phyloP scores from a whole-genome alignment of 2,329 filamentous ascomycete species.

The Fusarium chaquense region DNA sequence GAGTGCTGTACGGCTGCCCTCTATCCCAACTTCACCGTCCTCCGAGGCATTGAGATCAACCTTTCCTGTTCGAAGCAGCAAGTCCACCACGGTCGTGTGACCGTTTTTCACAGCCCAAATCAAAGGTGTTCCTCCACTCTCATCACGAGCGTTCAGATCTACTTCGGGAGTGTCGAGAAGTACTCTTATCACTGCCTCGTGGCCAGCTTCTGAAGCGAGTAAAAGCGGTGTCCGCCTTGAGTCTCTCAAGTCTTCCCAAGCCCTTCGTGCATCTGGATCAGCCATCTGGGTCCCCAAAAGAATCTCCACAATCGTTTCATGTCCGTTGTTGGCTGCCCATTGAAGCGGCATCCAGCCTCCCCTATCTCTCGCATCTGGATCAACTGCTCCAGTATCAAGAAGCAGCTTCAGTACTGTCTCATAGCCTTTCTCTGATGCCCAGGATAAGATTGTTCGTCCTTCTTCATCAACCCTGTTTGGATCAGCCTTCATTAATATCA shows the following conservation, averaged over 20 bases:
- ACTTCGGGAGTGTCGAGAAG: not conserved
- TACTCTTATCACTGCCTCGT: not conserved
- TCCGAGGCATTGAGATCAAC: not conserved
- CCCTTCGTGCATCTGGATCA: not conserved
- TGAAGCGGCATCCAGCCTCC: not conserved
- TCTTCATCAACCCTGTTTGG: not conserved
- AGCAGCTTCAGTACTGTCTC: not conserved
- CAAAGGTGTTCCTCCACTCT: not conserved
- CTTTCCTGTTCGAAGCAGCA: not conserved
- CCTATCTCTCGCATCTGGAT: not conserved
- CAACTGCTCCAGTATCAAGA: not conserved
- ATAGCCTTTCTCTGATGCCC: not conserved
- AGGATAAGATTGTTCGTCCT: not conserved
- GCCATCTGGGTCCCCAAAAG: not conserved
- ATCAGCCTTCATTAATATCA: not conserved
- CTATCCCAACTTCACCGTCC: not conserved
- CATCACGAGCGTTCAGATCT: not conserved
- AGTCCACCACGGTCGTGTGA: fast-evolving
- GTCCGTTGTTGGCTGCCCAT: not conserved
- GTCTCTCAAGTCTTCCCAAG: no score
- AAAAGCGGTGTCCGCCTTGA: not conserved
- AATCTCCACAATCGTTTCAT: not conserved
- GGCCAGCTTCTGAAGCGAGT: not conserved
- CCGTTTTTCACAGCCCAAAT: not conserved
- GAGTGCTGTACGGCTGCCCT: not conserved